Conservation (phyloP, 208 protist species). For the Trypanosomatidae sp. region DNA sequence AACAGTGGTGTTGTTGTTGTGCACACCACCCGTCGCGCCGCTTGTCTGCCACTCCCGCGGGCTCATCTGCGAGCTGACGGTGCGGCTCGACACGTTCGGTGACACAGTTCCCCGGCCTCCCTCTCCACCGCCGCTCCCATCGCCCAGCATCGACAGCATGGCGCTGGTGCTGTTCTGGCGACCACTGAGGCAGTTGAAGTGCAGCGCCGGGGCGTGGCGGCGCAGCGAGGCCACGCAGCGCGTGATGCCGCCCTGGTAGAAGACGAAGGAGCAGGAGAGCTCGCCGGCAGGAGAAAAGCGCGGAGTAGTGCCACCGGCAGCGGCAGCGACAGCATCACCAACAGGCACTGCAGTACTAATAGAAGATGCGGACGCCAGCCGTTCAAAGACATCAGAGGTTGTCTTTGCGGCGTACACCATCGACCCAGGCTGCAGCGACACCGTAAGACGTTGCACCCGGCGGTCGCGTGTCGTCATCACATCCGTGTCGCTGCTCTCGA, state of each 20-base stretch:
- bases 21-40: neutral
- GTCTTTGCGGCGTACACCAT: constrained; percentile 11
- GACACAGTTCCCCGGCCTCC: no score
- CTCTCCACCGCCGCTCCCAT: no score
- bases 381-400: constrained; percentile 4
- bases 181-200: neutral
- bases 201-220: constrained; percentile 8
- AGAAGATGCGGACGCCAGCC: neutral
- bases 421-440: constrained; percentile 17
- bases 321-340: neutral
- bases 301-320: neutral
- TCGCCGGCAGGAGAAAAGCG: no score
- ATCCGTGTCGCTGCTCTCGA: constrained; percentile 27
- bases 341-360: neutral
- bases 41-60: no score
- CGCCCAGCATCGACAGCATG: neutral
- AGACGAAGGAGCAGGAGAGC: constrained; percentile 37
- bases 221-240: constrained; percentile 30
- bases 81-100: no score
- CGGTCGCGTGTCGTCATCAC: constrained; percentile 33
- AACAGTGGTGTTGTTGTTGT: no score
- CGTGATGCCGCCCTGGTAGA: constrained; percentile 39
- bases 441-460: constrained; percentile 28
- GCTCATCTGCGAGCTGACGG: no score
- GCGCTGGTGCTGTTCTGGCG: constrained; percentile 9